Base-by-base conservation (phyloP, 495 filamentous ascomycete species). In the Xylaria telfairii region DNA sequence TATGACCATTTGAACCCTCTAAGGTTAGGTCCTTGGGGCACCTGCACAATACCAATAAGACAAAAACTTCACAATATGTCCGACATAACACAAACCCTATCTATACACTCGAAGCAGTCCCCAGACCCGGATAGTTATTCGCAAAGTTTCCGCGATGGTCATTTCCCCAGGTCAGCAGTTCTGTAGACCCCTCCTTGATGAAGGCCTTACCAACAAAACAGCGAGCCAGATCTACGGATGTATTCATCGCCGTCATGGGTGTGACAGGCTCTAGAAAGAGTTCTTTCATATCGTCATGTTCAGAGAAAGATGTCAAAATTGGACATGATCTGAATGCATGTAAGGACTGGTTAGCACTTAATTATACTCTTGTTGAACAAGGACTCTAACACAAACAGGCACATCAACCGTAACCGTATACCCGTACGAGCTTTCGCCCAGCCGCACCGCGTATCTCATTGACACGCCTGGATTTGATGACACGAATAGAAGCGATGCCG, bases 391-490 rank as follows among this genome's bases (percentile, higher is more conserved):
- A 54, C 10, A 15, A 63, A 15, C 19, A 62, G 67, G 44, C 32
- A 63, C 57, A 28, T 28, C 44, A 9, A 26, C 57, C 7, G 56
- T 69, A 34, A 61, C 28, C 4, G 37, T 53, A 0, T 67, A 56
- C 39, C 47, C 51, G 3, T 67, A 65, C 47, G 17, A 10, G 34
- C 32, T 60, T 10, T 21, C 5, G 30, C 56, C 56, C 34, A 41
- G 15, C 7, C 13, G 15, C 19, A 37, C 17, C 12, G 47, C 75
- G 32, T 68, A 74, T 47, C 69, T 78, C 4, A 65, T 84, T 37
- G 83, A 84, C 65, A 83, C 81, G 0, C 81, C 83, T 3, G 83
- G 82, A 1, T 84, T 85, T 61, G 77, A 83, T 46, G 82, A 84
- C 54, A 81, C 77, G 1, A 69, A 51, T 9, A 42, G 65, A 5